Percentiles rank a stretch among this genome's conserved stretches.
These are phyloP conservation scores for Rhizomucor pusillus DNA, from an alignment of 371 early-diverging fungal species.

Conservation along the genomic window DNA sequence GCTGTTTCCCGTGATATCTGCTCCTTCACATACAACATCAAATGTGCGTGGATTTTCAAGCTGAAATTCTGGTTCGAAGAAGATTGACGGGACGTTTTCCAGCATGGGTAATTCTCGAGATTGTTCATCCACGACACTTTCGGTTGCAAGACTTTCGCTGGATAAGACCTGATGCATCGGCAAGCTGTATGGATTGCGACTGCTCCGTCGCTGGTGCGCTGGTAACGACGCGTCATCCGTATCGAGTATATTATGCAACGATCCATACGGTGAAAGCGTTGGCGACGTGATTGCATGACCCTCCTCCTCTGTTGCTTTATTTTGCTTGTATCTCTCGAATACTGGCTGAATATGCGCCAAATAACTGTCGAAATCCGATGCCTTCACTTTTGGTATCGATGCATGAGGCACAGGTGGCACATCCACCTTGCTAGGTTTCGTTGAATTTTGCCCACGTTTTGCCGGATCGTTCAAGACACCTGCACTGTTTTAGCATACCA, in stretches of 20 bases:
- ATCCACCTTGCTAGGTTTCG: slow-evolving; percentile 56
- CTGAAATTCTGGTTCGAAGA: slow-evolving; percentile 80
- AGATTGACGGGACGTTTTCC: slow-evolving; percentile 81
- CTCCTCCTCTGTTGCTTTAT: slow-evolving; percentile 34
- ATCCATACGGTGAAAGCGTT: slow-evolving; percentile 23
- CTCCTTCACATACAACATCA: slow-evolving; percentile 73
- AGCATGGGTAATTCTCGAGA: slow-evolving; percentile 59
- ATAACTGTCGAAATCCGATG: slow-evolving; percentile 67
- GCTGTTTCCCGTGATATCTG: slow-evolving; percentile 48
- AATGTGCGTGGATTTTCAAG: slow-evolving; percentile 88
- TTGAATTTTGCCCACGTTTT: slow-evolving; percentile 38
- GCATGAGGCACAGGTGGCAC: slow-evolving; percentile 69
- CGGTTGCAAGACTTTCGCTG: slow-evolving; percentile 39
- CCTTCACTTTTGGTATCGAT: slow-evolving; percentile 59
- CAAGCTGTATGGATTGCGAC: slow-evolving; percentile 63
- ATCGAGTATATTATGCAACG: slow-evolving; percentile 14
- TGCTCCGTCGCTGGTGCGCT: slow-evolving; percentile 26
- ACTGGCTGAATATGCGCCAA: slow-evolving; percentile 57
- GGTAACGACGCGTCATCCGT: slow-evolving; percentile 9
- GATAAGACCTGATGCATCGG: slow-evolving; percentile 41
- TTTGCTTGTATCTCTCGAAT: slow-evolving; percentile 61
- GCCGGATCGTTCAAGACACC: slow-evolving; percentile 64
- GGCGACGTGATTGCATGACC: slow-evolving; percentile 17
- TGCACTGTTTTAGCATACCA: slow-evolving; percentile 11
- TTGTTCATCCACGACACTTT: slow-evolving; percentile 25